Evolutionary conservation across 768 basidiomycete species (phyloP).

Genomic region (Rhodotorula paludigena): DNA sequence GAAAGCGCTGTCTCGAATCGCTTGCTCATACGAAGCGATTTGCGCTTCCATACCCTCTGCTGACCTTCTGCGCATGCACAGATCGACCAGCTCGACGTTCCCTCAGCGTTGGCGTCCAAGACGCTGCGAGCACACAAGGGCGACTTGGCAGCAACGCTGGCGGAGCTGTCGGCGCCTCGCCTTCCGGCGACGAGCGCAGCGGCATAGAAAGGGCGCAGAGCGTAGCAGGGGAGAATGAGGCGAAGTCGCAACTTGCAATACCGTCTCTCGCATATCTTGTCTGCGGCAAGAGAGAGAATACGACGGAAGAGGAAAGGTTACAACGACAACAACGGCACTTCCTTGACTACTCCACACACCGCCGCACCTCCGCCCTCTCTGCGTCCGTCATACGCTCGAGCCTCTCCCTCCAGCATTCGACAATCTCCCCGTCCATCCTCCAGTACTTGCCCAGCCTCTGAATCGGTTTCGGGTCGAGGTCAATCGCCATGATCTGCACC

Average conservation of each 20-base stretch:
- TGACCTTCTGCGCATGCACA: no score
- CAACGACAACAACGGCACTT: no score
- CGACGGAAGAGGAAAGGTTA: no score
- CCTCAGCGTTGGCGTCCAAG: constrained; percentile 2
- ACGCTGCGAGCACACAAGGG: constrained; percentile 15
- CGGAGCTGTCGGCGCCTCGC: constrained; percentile 4
- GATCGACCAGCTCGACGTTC: constrained; percentile 9
- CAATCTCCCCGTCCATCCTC: constrained; percentile 66
- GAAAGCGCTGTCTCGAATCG: no score
- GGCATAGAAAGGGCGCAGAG: not conserved
- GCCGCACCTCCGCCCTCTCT: not conserved
- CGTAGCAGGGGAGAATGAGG: no score
- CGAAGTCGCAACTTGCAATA: not conserved
- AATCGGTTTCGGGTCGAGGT: constrained; percentile 76
- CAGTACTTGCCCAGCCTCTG: constrained; percentile 65
- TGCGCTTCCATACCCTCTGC: no score
- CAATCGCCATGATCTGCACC: constrained; percentile 63
- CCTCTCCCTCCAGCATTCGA: constrained; percentile 34
- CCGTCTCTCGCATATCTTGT: not conserved
- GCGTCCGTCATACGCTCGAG: not conserved
- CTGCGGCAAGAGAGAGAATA: not conserved
- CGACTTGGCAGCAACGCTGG: constrained; percentile 13
- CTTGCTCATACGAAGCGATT: no score
- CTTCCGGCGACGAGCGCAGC: not conserved
- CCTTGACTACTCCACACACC: not conserved